Evolutionary conservation across 352 stramenopile species (phyloP).

Genomic region (Phytopythium sindhum): DNA sequence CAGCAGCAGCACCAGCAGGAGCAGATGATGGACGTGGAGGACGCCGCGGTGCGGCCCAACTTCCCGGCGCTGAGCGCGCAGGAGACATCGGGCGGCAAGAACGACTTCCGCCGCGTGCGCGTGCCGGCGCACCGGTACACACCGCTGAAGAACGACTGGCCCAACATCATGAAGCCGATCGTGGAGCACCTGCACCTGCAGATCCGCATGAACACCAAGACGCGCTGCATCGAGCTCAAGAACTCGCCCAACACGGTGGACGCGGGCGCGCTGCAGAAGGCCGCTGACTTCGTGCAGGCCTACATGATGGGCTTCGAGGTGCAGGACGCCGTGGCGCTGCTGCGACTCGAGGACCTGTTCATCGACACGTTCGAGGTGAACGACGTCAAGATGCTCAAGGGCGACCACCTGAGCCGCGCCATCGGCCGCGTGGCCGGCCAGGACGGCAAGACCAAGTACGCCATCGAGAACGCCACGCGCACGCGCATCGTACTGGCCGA

Average conservation of each 20-base stretch:
- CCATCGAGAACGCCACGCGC: slow-evolving; percentile 99
- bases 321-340: slow-evolving; percentile 94
- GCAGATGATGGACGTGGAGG: slow-evolving; percentile 60
- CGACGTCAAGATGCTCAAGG: slow-evolving; percentile 96
- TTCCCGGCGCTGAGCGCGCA: slow-evolving; percentile 81
- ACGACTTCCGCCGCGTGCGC: slow-evolving; percentile 95
- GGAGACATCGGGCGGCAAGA: slow-evolving; percentile 79
- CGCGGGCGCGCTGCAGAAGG: slow-evolving; percentile 95
- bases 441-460: slow-evolving; percentile 99
- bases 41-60: slow-evolving; percentile 44
- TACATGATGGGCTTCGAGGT: slow-evolving; percentile 99
- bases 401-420: slow-evolving; percentile 98
- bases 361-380: slow-evolving; percentile 98
- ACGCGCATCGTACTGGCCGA: slow-evolving; percentile 99
- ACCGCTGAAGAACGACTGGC: slow-evolving; percentile 98
- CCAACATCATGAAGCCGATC: slow-evolving; percentile 98
- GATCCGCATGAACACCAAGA: slow-evolving; percentile 99
- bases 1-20: slow-evolving; percentile 47
- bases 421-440: slow-evolving; percentile 98
- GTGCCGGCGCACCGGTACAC: slow-evolving; percentile 97
- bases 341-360: slow-evolving; percentile 99
- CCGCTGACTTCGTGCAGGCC: slow-evolving; percentile 96
- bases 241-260: slow-evolving; percentile 94
- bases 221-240: slow-evolving; percentile 97
- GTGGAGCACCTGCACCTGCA: slow-evolving; percentile 98